Conservation (phyloP, 352 stramenopile species). For the Plasmopara muralis region DNA sequence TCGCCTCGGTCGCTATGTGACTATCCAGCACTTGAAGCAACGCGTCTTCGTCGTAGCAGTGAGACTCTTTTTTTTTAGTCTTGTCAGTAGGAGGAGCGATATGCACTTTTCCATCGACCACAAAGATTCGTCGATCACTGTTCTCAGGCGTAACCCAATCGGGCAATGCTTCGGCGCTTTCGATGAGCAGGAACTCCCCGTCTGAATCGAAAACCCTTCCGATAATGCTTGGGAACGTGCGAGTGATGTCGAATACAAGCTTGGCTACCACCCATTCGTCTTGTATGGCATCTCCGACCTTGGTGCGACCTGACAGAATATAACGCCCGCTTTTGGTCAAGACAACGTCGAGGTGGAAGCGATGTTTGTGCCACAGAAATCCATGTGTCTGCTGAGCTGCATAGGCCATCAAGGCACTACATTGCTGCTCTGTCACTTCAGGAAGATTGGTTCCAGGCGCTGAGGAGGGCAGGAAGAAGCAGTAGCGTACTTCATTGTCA, state of each 20-base stretch:
- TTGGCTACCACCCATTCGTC: conserved; percentile 64
- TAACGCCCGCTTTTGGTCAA: conserved; percentile 14
- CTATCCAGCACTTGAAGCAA: conserved; percentile 25
- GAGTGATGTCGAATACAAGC: conserved; percentile 44
- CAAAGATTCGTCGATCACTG: conserved; percentile 42
- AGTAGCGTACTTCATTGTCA: conserved; percentile 28
- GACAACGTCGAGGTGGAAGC: conserved; percentile 32
- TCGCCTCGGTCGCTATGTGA: conserved; percentile 22
- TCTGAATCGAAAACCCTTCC: conserved; percentile 42
- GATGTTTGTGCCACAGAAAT: conserved; percentile 54
- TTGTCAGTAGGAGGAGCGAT: conserved; percentile 25
- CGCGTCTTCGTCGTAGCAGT: conserved; percentile 28
- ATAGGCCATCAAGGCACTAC: conserved; percentile 19
- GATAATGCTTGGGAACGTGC: conserved; percentile 25
- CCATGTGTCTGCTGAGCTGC: conserved; percentile 28
- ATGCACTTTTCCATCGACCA: conserved; percentile 34
- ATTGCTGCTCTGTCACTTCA: conserved; percentile 11
- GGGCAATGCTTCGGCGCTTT: conserved; percentile 57
- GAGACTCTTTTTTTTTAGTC: conserved; percentile 6
- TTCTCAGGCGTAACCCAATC: conserved; percentile 60
- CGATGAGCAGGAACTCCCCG: conserved; percentile 75
- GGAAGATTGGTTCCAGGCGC: conserved; percentile 1
- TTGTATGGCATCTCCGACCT: conserved; percentile 52
- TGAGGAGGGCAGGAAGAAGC: conserved; percentile 28
- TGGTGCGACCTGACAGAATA: conserved; percentile 31